These are phyloP conservation scores for Tuber aestivum DNA, from an alignment of 495 filamentous ascomycete genomes.

Conservation along the genomic window DNA sequence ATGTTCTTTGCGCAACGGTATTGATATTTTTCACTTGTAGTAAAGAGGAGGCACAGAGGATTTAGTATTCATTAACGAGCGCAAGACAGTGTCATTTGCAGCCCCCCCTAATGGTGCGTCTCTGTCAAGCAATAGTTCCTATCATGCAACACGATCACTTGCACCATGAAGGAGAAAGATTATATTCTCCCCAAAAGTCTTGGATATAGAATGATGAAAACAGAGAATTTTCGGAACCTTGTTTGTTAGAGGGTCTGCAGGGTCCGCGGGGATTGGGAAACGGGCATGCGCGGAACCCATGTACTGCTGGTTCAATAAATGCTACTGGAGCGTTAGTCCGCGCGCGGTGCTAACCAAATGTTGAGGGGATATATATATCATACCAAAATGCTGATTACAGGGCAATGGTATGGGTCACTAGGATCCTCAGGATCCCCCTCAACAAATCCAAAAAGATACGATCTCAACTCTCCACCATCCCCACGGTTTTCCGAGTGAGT, in stretches of 20 bases:
- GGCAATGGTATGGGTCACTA: constrained; percentile 93
- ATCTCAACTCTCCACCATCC: constrained; percentile 77
- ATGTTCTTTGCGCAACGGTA: constrained; percentile 99
- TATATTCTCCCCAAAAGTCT: constrained; percentile 96
- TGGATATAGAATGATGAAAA: constrained; percentile 68
- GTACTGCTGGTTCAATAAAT: constrained; percentile 97
- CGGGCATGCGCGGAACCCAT: constrained; percentile 69
- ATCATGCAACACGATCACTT: constrained; percentile 47
- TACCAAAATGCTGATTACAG: constrained; percentile 87
- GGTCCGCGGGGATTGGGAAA: constrained; percentile 51
- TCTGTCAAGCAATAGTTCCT: neutral
- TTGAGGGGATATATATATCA: too few relatives aligned
- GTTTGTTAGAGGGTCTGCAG: constrained; percentile 60
- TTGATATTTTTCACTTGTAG: constrained; percentile 80
- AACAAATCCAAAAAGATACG: constrained; percentile 78
- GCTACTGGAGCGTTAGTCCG: constrained; percentile 49
- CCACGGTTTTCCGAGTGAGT: constrained; percentile 45
- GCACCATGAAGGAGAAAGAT: constrained; percentile 94
- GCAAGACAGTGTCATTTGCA: constrained; percentile 66
- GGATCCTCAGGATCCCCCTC: constrained; percentile 79
- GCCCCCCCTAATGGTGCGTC: constrained; percentile 34
- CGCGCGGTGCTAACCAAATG: constrained; percentile 1
- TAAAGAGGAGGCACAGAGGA: constrained; percentile 89
- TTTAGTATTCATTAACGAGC: too few relatives aligned
- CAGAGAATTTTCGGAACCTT: constrained; percentile 86